These are phyloP conservation scores for Cryphonectria nitschkei DNA, from an alignment of 2,329 filamentous ascomycete genomes.

Conservation along the genomic window DNA sequence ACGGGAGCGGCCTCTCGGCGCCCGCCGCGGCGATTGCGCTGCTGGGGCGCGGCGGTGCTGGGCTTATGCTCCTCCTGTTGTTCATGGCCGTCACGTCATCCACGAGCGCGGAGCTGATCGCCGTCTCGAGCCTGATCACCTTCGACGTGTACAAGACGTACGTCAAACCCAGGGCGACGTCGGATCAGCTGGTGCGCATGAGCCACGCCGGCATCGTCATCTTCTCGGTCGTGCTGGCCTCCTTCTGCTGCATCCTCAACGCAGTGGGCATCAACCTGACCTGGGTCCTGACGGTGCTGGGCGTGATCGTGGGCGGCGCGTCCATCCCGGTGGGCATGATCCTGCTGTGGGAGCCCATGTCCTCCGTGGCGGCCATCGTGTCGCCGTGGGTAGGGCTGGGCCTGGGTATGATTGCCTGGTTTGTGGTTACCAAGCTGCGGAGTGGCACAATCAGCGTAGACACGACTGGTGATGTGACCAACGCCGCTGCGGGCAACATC, in stretches of 20 bases:
- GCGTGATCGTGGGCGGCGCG: constrained; percentile 44
- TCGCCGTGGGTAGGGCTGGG: constrained; percentile 41
- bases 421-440: constrained; percentile 41
- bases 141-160: constrained; percentile 47
- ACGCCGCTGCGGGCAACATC: constrained; percentile 44
- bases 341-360: constrained; percentile 44
- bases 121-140: constrained; percentile 42
- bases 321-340: constrained; percentile 42
- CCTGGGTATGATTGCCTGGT: constrained; percentile 42
- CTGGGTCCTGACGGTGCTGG: constrained; percentile 45
- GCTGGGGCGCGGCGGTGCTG: constrained; percentile 41
- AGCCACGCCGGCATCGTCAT: constrained; percentile 41
- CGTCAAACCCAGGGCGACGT: constrained; percentile 39
- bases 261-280: constrained; percentile 42
- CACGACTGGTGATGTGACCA: constrained; percentile 43
- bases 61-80: constrained; percentile 43
- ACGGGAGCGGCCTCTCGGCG: constrained; percentile 38
- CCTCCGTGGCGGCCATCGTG: constrained; percentile 40
- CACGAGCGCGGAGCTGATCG: constrained; percentile 49
- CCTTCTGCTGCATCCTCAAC: constrained; percentile 43
- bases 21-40: constrained; percentile 41
- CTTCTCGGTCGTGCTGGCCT: constrained; percentile 40
- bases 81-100: constrained; percentile 53
- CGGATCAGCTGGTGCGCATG: constrained; percentile 38
- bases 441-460: constrained; percentile 40